These are phyloP conservation scores for Cyanidium caldarium DNA, from an alignment of 23 red algal species.

Conservation along the genomic window DNA sequence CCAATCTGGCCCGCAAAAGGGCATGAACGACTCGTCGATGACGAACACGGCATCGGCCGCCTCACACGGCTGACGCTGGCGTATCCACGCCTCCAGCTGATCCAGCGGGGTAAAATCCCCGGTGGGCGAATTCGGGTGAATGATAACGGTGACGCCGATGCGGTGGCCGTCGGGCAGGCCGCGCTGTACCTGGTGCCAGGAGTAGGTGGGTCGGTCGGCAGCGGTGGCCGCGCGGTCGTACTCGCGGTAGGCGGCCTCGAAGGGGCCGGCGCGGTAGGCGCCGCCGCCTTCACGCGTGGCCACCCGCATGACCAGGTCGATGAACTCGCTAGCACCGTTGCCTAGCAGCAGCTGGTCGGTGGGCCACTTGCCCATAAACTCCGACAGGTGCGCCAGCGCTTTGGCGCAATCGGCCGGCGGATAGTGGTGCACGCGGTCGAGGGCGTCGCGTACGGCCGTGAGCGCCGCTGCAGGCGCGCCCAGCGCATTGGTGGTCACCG, in stretches of 20 bases:
- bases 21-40: constrained; percentile 92
- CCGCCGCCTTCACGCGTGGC: constrained; percentile 19
- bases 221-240: constrained; percentile 82
- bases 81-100: constrained; percentile 21
- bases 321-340: constrained; percentile 97
- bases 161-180: background rate
- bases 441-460: constrained; percentile 18
- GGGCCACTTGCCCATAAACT: constrained; percentile 37
- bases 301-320: constrained; percentile 80
- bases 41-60: constrained; percentile 24
- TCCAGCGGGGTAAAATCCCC: constrained; percentile 65
- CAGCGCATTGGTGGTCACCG: constrained; percentile 89
- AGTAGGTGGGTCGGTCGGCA: constrained; percentile 31
- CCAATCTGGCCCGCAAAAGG: constrained; percentile 74
- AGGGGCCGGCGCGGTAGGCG: constrained; percentile 57
- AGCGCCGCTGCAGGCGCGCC: constrained; percentile 51
- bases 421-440: constrained; percentile 81
- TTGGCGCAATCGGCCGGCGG: constrained; percentile 58
- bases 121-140: constrained; percentile 87
- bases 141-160: constrained; percentile 75
- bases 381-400: constrained; percentile 20
- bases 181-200: background rate
- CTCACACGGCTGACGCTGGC: background rate
- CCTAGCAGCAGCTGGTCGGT: constrained; percentile 49
- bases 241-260: constrained; percentile 80